Percentiles rank a stretch among this genome's conserved stretches.
Conservation (phyloP, 371 early-diverging fungal genomes). For the Saksenaea vasiformis region DNA sequence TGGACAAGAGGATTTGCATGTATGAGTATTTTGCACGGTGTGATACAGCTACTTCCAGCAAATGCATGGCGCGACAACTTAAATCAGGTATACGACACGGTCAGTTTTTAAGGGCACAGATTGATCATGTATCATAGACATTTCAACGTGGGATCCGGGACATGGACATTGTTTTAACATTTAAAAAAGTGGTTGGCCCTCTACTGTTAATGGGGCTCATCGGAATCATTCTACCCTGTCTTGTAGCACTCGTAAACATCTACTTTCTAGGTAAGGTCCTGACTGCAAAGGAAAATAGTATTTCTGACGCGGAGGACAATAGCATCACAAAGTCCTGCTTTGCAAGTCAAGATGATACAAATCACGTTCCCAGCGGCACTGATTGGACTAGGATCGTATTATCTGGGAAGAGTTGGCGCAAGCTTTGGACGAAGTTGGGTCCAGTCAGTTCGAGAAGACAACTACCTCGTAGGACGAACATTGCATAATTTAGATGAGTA, state of each 20-base stretch:
- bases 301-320: neutral
- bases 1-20: conserved; percentile 21
- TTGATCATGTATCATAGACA: neutral
- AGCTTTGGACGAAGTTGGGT: conserved; percentile 47
- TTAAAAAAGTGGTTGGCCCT: conserved; percentile 12
- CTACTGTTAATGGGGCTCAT: neutral
- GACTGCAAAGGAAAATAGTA: neutral
- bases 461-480: conserved; percentile 63
- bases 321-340: conserved; percentile 19
- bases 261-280: conserved; percentile 9
- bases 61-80: conserved; percentile 12
- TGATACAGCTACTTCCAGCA: conserved; percentile 9
- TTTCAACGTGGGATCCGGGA: conserved; percentile 8
- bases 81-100: conserved; percentile 9
- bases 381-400: conserved; percentile 21
- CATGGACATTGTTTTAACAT: conserved; percentile 8
- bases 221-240: conserved; percentile 7
- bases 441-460: conserved; percentile 60
- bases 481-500: conserved; percentile 62
- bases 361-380: conserved; percentile 41
- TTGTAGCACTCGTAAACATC: conserved; percentile 9
- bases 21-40: conserved; percentile 20
- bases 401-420: conserved; percentile 29
- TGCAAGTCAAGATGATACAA: conserved; percentile 30
- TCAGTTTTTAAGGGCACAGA: neutral